phyloP scores from a whole-genome alignment of 306 rosid species.

The Ziziphus jujuba region DNA sequence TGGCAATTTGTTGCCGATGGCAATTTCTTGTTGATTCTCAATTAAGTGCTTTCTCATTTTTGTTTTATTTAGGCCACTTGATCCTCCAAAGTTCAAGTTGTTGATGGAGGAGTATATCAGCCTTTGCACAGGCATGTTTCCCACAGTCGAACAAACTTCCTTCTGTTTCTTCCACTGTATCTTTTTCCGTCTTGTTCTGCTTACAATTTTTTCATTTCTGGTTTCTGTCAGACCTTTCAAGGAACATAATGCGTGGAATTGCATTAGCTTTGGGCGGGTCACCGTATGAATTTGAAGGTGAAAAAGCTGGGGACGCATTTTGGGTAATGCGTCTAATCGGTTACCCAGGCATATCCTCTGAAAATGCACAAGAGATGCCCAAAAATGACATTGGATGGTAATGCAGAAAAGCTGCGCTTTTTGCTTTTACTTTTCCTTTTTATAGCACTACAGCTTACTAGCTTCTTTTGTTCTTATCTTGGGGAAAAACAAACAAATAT shows the following conservation, averaged over 20 bases:
- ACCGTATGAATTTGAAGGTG: slow-evolving; percentile 85
- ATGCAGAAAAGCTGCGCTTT: slow-evolving; percentile 12
- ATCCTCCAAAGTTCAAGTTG: slow-evolving; percentile 57
- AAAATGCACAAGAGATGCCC: slow-evolving; percentile 32
- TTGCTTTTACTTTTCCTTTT: slow-evolving; percentile 2
- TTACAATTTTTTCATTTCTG: slow-evolving; percentile 14
- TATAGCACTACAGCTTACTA: slow-evolving; percentile 19
- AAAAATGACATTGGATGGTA: slow-evolving; percentile 85
- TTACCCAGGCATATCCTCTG: slow-evolving; percentile 55
- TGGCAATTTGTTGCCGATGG: too few relatives aligned
- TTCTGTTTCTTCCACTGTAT: background rate
- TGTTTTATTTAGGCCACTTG: slow-evolving; percentile 58
- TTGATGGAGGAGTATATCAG: slow-evolving; percentile 74
- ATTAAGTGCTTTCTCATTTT: background rate
- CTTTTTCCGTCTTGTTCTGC: slow-evolving; percentile 4
- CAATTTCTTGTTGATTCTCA: background rate
- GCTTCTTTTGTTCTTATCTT: slow-evolving; percentile 23
- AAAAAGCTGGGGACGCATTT: slow-evolving; percentile 88
- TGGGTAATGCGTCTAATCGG: slow-evolving; percentile 87
- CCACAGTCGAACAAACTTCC: background rate
- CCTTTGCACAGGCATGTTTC: slow-evolving; percentile 72
- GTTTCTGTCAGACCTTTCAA: slow-evolving; percentile 65
- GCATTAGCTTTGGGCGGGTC: slow-evolving; percentile 87
- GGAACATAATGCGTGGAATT: slow-evolving; percentile 81
- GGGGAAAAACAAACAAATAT: slow-evolving; percentile 28